phyloP scores from a whole-genome alignment of 1,284 basidiomycete species.

The Tilletia walkeri region DNA sequence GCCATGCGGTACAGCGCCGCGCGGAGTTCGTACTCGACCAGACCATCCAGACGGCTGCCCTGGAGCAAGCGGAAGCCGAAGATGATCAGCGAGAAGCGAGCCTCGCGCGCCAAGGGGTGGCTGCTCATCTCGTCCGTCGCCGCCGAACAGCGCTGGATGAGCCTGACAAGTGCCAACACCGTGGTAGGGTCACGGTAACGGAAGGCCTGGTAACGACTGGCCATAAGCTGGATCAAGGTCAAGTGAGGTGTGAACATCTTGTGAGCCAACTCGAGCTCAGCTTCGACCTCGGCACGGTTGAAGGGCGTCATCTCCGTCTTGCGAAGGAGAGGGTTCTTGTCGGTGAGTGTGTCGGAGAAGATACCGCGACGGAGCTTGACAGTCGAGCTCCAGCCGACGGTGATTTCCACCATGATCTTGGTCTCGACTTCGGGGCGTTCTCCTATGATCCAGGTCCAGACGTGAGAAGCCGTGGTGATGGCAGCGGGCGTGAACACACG shows the following conservation, averaged over 20 bases:
- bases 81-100: slow-evolving; percentile 80
- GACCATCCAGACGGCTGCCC: slow-evolving; percentile 79
- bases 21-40: slow-evolving; percentile 76
- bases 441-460: slow-evolving; percentile 95
- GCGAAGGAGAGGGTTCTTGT: slow-evolving; percentile 77
- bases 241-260: slow-evolving; percentile 72
- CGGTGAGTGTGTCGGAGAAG: slow-evolving; percentile 69
- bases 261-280: slow-evolving; percentile 69
- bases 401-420: slow-evolving; percentile 78
- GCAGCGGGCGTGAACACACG: slow-evolving; percentile 83
- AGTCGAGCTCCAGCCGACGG: slow-evolving; percentile 80
- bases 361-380: slow-evolving; percentile 80
- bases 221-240: slow-evolving; percentile 81
- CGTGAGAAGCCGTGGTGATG: slow-evolving; percentile 81
- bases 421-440: slow-evolving; percentile 75
- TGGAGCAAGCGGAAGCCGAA: slow-evolving; percentile 91
- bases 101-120: slow-evolving; percentile 85
- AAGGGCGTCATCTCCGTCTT: slow-evolving; percentile 87
- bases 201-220: slow-evolving; percentile 88
- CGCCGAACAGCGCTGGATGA: slow-evolving; percentile 66
- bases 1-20: slow-evolving; percentile 75
- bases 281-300: slow-evolving; percentile 78
- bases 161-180: slow-evolving; percentile 77
- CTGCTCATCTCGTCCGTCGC: slow-evolving; percentile 64
- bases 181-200: slow-evolving; percentile 81